phyloP scores from a whole-genome alignment of 2,329 filamentous ascomycete genomes.

The Neonectria magnoliae region DNA sequence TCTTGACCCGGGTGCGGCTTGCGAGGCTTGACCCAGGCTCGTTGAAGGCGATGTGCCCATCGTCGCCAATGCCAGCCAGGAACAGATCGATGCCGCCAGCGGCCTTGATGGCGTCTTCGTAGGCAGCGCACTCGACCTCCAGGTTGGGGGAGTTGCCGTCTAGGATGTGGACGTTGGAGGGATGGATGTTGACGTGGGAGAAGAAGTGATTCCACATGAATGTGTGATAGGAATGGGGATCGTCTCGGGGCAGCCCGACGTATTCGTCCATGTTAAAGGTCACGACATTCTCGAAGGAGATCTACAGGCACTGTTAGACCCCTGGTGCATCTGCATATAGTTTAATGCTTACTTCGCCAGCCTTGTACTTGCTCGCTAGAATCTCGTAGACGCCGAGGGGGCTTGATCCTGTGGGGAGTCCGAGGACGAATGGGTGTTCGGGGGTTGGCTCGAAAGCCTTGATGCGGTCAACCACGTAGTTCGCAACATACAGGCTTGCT shows the following conservation, averaged over 20 bases:
- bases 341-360: conserved; percentile 61
- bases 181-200: conserved; percentile 83
- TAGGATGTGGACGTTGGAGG: conserved; percentile 84
- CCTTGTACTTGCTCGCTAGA: conserved; percentile 77
- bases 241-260: conserved; percentile 82
- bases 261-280: conserved; percentile 98
- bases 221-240: conserved; percentile 87
- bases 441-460: conserved; percentile 78
- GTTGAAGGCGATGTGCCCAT: conserved; percentile 92
- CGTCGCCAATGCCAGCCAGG: conserved; percentile 84
- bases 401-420: conserved; percentile 84
- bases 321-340: background rate
- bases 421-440: conserved; percentile 81
- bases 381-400: conserved; percentile 81
- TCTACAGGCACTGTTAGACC: conserved; percentile 52
- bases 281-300: conserved; percentile 88
- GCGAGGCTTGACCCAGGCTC: conserved; percentile 83
- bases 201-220: conserved; percentile 97
- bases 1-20: conserved; percentile 85
- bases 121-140: conserved; percentile 79
- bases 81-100: conserved; percentile 87
- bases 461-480: conserved; percentile 86
- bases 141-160: conserved; percentile 82
- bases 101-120: conserved; percentile 79
- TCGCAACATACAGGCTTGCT: conserved; percentile 80